Evolutionary conservation across 2,329 filamentous ascomycete species (phyloP), one percentile per base, ranked within the genome.

Genomic region (Apiospora aurea): DNA sequence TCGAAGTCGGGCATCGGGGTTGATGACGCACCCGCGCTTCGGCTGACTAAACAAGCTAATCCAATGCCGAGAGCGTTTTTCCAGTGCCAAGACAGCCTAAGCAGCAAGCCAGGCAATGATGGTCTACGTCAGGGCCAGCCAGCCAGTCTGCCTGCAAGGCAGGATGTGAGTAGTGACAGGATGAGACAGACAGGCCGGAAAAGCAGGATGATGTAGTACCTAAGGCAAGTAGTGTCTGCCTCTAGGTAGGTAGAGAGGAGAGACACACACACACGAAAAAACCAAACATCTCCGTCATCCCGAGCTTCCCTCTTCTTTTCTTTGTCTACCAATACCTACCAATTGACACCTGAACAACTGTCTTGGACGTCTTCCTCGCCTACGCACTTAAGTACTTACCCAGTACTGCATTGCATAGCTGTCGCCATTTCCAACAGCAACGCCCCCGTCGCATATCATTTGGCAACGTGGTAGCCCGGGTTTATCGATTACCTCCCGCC

Each of bases 91-190:
- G 57, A 38, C 21, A 38, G 57, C 57, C 57, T 64, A 64, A 64
- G 34, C 57, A 41, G n/a, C 21, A 21, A 21, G 21, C 6, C 53
- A 64, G 34, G 57, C 57, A 64, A 41, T 41, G 57, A 41, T 34
- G 57, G 57, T 38, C 57, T 64, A 64, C 57, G 57, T 64, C 57
- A 64, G 57, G 57, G 57, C 29, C 57, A n/a, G 34, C 57, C 34
- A 41, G 57, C 29, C 57, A 41, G 26, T 11, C 14, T 29, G 10
- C 49, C 24, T 38, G 34, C 34, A 38, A 38, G 53, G 21, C 53
- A 8, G 29, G 53, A 61, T 38, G 29, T 38, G 29, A 61, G 53
- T 41, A 38, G 53, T 61, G 53, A 61, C 53, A 61, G 26, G 21
- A 41, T 34, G 10, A 41, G 29, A 41, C 57, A 41, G 8, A 18